Evolutionary conservation across 495 filamentous ascomycete genomes (phyloP).

Genomic region (Venustampulla echinocandica): DNA sequence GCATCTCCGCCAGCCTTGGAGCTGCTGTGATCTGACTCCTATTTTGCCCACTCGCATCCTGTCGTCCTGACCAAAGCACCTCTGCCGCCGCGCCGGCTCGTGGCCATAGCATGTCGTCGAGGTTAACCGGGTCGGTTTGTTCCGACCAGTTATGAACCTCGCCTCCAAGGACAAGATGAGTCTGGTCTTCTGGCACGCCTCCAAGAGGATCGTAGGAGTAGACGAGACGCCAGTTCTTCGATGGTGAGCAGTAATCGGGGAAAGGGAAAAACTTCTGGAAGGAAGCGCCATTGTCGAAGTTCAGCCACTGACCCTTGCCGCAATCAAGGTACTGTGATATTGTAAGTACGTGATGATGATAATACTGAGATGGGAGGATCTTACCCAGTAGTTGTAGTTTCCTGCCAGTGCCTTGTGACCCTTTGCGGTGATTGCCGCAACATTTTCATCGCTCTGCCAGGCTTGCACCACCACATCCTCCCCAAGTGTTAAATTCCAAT

Average conservation of each 20-base stretch:
- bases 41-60: constrained; percentile 51
- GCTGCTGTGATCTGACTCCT: constrained; percentile 55
- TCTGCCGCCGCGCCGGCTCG: constrained; percentile 61
- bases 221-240: constrained; percentile 67
- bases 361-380: constrained; percentile 6
- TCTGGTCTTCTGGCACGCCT: constrained; percentile 45
- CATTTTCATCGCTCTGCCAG: constrained; percentile 53
- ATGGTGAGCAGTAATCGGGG: constrained; percentile 65
- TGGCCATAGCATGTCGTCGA: constrained; percentile 72
- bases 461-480: constrained; percentile 61
- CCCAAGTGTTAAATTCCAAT: constrained; percentile 63
- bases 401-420: constrained; percentile 64
- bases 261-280: constrained; percentile 51
- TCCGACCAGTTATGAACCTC: constrained; percentile 74
- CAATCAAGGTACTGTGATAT: constrained; percentile 66
- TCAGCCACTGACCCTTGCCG: constrained; percentile 68
- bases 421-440: constrained; percentile 42
- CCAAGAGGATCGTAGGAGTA: constrained; percentile 66
- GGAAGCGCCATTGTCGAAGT: constrained; percentile 42
- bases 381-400: constrained; percentile 68
- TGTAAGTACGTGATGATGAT: constrained; percentile 6
- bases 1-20: constrained; percentile 58
- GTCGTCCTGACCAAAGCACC: constrained; percentile 64
- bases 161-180: constrained; percentile 62
- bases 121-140: constrained; percentile 58